Evolutionary conservation across 2,329 filamentous ascomycete species (phyloP), one percentile per base, ranked within the genome.

Genomic region (Leptographium flavum): DNA sequence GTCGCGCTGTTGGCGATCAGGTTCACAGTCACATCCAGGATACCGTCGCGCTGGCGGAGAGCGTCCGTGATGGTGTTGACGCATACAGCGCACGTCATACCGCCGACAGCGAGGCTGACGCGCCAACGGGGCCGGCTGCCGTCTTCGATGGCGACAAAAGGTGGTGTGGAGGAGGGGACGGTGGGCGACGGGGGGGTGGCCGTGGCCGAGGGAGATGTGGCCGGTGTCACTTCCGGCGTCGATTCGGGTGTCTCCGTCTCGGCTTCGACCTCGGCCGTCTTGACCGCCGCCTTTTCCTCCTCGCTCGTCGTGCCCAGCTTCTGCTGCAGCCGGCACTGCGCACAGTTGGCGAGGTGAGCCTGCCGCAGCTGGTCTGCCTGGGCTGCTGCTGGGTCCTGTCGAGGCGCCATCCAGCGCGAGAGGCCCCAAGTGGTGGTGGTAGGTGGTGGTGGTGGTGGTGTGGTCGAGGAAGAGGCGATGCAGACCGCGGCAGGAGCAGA

Each of bases 31-130:
- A 74, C 67, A 5, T 72, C 70, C 42, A 68, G 65, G 23, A 86
- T 65, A 65, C 73, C 81, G 5, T 73, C 66, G 21, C 69, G 60
- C 49, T 75, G 72, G 39, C 72, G 63, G 32, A 87, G 59, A 50
- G 74, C 72, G 7, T 70, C 63, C 13, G 72, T 78, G 52, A 87
- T 74, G 33, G 69, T 67, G 55, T 79, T 79, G 44, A 70, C 70
- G 55, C 83, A 87, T 13, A 79, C 71, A 14, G 77, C 75, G 57
- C 83, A 87, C 4, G 78, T 84, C 81, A 87, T 86, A 43, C 82
- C 82, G 25, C 71, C 75, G 35, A 87, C 70, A 19, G 78, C 74
- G n/a, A 79, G 50, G 0, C 64, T 69, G 2, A 67, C 73, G 33
- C 67, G 61, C 67, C 70, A 78, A n/a, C 54, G 49, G n/a, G 52